Evolutionary conservation across 495 filamentous ascomycete genomes (phyloP), one percentile per base, ranked within the genome.

Genomic region (Bacidia gigantensis): DNA sequence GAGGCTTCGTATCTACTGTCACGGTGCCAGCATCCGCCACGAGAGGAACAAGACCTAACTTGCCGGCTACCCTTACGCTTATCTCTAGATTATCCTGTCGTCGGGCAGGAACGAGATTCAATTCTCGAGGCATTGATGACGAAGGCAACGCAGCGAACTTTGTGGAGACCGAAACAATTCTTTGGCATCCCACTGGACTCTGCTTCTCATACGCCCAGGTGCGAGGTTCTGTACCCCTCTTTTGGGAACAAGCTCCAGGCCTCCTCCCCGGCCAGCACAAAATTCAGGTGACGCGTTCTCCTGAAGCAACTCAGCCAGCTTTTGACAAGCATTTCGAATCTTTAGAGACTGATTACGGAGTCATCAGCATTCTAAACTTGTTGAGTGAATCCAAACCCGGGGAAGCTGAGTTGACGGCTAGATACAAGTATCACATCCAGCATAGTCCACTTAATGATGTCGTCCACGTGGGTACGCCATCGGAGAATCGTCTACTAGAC

Each of bases 101-200:
- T 57, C 83, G 89, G 67, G 92, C 93, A 45, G 92, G 92, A 12
- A 98, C 92, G 20, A 76, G 92, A 52, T 98, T 97, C 71, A 97
- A 98, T 66, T 84, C 89, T 26, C 77, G 92, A 52, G 92, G 92
- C 39, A 95, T 97, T 54, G 92, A 98, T 60, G 92, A 98, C 67
- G 89, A 97, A 61, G 92, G 92, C 12, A 83, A 97, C 63, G 93
- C 95, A 17, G 89, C 93, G 32, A 97, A 97, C 63, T 96, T 83
- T 59, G 81, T 84, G n/a, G 80, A 83, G 58, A 80, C 78, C 0
- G 81, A 84, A 60, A 77, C 77, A 2, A 65, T 80, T 40, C 64
- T 77, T 59, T 93, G 85, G 83, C 82, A 80, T 51, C 82, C 80
- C 0, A 75, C 81, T 26, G 75, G 73, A 5, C 69, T 93, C 24